A percentile compares a stretch with the other conserved stretches of the same genome.
Conservation (phyloP, 208 protist genomes). For the Wallacemonas collosoma region DNA sequence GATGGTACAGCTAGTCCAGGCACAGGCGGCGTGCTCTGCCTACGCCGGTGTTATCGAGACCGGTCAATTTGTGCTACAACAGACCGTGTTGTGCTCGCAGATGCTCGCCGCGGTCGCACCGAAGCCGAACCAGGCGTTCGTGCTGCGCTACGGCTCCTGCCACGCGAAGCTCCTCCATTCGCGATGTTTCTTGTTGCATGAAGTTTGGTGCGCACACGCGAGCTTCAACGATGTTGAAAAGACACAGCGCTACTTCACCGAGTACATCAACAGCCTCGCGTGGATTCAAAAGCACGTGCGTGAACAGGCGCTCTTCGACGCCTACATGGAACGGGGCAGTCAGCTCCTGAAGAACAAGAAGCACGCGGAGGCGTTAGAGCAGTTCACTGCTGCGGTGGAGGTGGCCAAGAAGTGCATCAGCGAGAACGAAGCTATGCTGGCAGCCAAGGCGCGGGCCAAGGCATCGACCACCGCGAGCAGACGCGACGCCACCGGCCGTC, state of each 20-base stretch:
- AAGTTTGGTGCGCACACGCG: slow-evolving; percentile 69
- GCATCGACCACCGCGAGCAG: slow-evolving; percentile 21
- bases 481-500: slow-evolving; percentile 2
- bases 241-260: slow-evolving; percentile 64
- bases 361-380: slow-evolving; percentile 46
- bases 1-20: slow-evolving; percentile 73
- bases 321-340: slow-evolving; percentile 74
- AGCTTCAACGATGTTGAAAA: slow-evolving; percentile 51
- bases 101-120: slow-evolving; percentile 62
- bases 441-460: not conserved
- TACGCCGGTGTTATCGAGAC: slow-evolving; percentile 73
- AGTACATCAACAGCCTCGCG: slow-evolving; percentile 60
- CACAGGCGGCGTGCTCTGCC: slow-evolving; percentile 61
- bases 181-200: slow-evolving; percentile 53
- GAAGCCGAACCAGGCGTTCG: slow-evolving; percentile 35
- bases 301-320: slow-evolving; percentile 56
- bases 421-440: slow-evolving; percentile 23
- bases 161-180: slow-evolving; percentile 57
- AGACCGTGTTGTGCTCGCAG: slow-evolving; percentile 78
- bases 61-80: slow-evolving; percentile 73
- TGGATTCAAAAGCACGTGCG: slow-evolving; percentile 36
- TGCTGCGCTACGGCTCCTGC: slow-evolving; percentile 70
- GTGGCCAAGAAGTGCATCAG: slow-evolving; percentile 33
- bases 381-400: slow-evolving; percentile 63
- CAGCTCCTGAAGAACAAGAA: slow-evolving; percentile 68